Conservation (phyloP, 805 yeast genomes). For the Lipomyces anomalus region DNA sequence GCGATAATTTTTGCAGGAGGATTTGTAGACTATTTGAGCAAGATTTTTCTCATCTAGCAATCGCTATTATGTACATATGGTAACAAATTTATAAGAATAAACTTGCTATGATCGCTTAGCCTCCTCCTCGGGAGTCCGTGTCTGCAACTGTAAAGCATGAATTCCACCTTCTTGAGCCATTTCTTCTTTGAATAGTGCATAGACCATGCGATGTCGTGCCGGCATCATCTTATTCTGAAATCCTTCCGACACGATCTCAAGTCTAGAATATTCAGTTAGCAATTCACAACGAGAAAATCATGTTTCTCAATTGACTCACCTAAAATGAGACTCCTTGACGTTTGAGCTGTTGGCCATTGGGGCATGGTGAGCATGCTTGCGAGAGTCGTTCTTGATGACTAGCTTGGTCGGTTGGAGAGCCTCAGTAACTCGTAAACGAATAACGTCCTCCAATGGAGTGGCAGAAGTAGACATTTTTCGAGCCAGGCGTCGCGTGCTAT, state of each 20-base stretch:
- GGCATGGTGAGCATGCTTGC: constrained; percentile 81
- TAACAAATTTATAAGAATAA: not conserved
- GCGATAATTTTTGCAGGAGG: constrained; percentile 35
- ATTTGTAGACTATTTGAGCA: constrained; percentile 33
- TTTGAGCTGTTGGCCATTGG: constrained; percentile 72
- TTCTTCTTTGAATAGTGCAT: constrained; percentile 65
- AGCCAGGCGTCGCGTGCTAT: too few species aligned
- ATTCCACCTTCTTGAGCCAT: constrained; percentile 57
- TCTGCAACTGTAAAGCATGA: constrained; percentile 82
- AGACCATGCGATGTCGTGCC: constrained; percentile 67
- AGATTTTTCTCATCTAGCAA: not conserved
- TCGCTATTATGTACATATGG: not conserved
- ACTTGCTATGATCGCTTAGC: constrained; percentile 5
- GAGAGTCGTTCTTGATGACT: constrained; percentile 71
- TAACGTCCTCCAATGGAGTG: constrained; percentile 18
- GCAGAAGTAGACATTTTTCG: not conserved
- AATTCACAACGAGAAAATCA: not conserved
- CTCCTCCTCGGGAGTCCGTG: constrained; percentile 65
- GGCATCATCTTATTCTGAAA: constrained; percentile 66
- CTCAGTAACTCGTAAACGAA: constrained; percentile 6
- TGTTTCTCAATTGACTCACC: not conserved
- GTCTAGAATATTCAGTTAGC: constrained; percentile 30
- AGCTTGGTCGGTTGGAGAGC: constrained; percentile 42
- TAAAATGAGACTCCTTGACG: constrained; percentile 73
- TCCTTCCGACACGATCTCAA: constrained; percentile 63